These are phyloP conservation scores for Bathelium albidoporum DNA, from an alignment of 495 filamentous ascomycete species.

Conservation along the genomic window DNA sequence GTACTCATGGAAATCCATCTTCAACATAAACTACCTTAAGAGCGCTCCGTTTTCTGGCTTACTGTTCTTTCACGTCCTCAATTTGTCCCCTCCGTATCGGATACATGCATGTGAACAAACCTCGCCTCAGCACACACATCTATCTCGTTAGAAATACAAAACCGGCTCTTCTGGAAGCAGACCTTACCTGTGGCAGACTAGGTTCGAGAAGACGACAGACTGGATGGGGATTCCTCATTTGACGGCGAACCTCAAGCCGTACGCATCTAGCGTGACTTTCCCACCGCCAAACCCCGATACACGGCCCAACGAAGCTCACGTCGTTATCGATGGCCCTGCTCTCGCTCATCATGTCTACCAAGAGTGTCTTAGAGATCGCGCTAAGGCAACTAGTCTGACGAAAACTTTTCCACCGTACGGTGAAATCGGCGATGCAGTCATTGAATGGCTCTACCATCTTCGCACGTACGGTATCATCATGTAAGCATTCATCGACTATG, in stretches of 20 bases:
- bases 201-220: neutral
- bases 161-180: neutral
- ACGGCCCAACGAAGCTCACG: conserved; percentile 17
- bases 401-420: conserved; percentile 52
- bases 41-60: neutral
- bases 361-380: conserved; percentile 38
- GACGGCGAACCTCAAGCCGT: conserved; percentile 46
- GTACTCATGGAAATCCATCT: no score
- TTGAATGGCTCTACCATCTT: conserved; percentile 52
- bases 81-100: neutral
- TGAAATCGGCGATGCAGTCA: conserved; percentile 45
- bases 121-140: neutral
- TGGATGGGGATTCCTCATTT: conserved; percentile 66
- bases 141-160: neutral
- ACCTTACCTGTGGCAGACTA: neutral
- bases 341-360: conserved; percentile 62
- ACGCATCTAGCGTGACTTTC: conserved; percentile 40
- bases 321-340: conserved; percentile 68
- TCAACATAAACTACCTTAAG: neutral
- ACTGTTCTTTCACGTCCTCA: neutral
- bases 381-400: conserved; percentile 29
- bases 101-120: neutral
- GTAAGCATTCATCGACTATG: conserved; percentile 35
- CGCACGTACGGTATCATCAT: conserved; percentile 42
- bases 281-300: neutral